Base-by-base conservation (phyloP, 768 basidiomycete species). In the Phanerochaete sordida region DNA sequence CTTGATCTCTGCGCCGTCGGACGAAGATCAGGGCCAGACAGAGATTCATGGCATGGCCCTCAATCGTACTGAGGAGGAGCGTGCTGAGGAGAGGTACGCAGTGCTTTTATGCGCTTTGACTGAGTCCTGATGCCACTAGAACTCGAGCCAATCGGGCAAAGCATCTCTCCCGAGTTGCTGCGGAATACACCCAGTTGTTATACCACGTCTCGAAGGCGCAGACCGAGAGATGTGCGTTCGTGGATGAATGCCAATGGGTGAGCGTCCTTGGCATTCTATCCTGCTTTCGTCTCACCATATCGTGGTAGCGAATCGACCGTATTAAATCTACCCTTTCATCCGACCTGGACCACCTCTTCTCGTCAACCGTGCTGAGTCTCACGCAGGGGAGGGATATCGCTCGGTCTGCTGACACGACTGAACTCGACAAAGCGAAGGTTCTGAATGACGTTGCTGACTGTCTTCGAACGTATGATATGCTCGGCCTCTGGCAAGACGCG, bases 111-210 rank as follows among this genome's bases (percentile, higher is more conserved):
- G 35, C 44, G 31, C 61, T 37, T 37, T 16, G 1, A 21, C 44
- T 8, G 37, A 47, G 43, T 37, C 55, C 58, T 46, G 54, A 47
- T 31, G 44, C 23, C 51, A 24, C 48, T 27, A 90, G 87, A 68
- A 73, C 78, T 39, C 83, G 79, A 63, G 83, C 82, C 9, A 86
- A 84, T 69, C 80, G 86, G 47, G 86, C 89, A 31, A 91, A 93
- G 70, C 91, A 93, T 69, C 79, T 96, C 15, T 80, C 83, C 12
- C 84, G 95, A 53, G 90, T 95, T 28, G 93, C 95, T 15, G 80
- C 86, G 9, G 97, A 98, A 73, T 98, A 96, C 69, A 91, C 84
- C 11, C 95, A 98, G 69, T 80, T 98, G 21, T 79, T 94, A 26
- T 99, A 99, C 71, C 91, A 97, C 64, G 82, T 84, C 26, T 82